phyloP scores from a whole-genome alignment of 345 rosid genomes.

The Erucastrum elatum region DNA sequence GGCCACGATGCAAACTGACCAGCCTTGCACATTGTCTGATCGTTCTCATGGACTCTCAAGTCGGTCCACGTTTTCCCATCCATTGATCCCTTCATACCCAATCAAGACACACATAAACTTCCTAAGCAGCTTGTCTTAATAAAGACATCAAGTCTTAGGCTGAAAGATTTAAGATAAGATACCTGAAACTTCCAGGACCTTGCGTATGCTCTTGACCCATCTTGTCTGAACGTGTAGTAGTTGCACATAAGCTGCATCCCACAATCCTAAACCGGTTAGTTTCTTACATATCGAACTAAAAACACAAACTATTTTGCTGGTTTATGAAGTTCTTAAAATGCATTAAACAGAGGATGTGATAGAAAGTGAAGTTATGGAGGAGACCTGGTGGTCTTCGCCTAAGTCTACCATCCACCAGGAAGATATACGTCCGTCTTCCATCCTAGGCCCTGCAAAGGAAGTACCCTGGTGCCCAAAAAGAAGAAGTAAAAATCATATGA shows the following conservation, averaged over 20 bases:
- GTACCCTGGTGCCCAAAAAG: constrained; percentile 56
- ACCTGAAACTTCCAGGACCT: constrained; percentile 95
- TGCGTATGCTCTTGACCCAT: constrained; percentile 75
- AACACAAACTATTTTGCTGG: background rate
- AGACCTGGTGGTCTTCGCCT: constrained; percentile 92
- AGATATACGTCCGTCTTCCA: constrained; percentile 61
- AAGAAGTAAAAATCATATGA: background rate
- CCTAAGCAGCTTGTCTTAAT: constrained; percentile 11
- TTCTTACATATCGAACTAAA: background rate
- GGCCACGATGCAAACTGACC: constrained; percentile 94
- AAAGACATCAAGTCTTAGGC: background rate
- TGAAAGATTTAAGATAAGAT: background rate
- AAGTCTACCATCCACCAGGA: constrained; percentile 97
- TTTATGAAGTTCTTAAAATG: background rate
- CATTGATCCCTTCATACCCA: constrained; percentile 63
- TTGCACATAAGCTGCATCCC: constrained; percentile 92
- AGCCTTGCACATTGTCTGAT: constrained; percentile 71
- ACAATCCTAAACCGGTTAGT: background rate
- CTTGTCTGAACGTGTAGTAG: constrained; percentile 85
- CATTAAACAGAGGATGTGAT: constrained; percentile 2
- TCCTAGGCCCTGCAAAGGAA: constrained; percentile 80
- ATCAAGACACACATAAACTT: background rate
- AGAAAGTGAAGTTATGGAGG: constrained; percentile 11
- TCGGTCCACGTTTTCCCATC: constrained; percentile 78
- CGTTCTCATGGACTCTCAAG: constrained; percentile 73